phyloP scores from a whole-genome alignment of 257 asterid genomes.

The Lantana camara region DNA sequence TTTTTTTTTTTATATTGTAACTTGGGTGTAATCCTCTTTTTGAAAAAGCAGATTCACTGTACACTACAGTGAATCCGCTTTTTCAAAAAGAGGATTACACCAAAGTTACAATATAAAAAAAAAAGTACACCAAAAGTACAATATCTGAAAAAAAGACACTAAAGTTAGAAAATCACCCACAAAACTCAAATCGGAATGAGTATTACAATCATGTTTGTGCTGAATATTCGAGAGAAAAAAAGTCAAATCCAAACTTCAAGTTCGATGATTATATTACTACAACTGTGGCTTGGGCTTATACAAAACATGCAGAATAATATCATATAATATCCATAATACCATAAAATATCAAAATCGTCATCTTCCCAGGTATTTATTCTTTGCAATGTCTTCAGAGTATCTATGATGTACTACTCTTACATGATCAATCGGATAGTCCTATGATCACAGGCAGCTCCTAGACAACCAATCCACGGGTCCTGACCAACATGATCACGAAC shows the following conservation, averaged over 20 bases:
- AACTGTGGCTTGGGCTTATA: constrained; percentile 95
- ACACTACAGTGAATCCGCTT: too few species aligned
- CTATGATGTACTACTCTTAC: neutral
- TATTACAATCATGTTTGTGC: constrained; percentile 98
- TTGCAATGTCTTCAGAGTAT: neutral
- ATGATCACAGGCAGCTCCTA: neutral
- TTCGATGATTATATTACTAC: constrained; percentile 91
- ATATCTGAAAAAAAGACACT: too few species aligned
- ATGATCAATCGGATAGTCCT: neutral
- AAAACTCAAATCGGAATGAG: constrained; percentile 65
- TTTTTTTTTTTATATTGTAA: too few species aligned
- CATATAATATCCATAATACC: too few species aligned
- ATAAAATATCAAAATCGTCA: too few species aligned
- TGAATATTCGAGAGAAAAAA: constrained; percentile 85
- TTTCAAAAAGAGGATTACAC: too few species aligned
- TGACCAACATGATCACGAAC: neutral
- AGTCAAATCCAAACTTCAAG: constrained; percentile 80
- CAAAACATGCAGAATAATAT: constrained; percentile 58
- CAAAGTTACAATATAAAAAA: too few species aligned
- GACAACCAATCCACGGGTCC: too few species aligned
- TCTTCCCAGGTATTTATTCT: constrained; percentile 51
- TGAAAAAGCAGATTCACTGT: too few species aligned
- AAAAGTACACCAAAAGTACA: too few species aligned
- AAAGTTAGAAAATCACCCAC: too few species aligned
- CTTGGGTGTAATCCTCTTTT: too few species aligned